phyloP scores from a whole-genome alignment of 2,329 filamentous ascomycete species.

The Talaromyces islandicus region DNA sequence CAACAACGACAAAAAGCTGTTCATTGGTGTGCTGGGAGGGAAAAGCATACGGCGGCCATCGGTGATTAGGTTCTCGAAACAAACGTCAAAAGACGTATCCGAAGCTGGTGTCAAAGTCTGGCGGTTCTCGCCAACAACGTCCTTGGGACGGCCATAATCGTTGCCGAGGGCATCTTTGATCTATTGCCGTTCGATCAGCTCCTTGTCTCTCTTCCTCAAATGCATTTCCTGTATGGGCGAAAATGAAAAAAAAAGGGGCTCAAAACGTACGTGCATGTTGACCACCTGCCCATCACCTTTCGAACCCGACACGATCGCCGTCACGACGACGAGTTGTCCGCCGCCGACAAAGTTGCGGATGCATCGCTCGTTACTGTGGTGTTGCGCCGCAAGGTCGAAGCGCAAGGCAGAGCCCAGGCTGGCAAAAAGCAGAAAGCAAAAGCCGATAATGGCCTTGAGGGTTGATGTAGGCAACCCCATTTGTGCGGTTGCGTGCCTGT shows the following conservation, averaged over 20 bases:
- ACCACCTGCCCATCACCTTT: constrained; percentile 88
- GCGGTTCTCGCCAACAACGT: constrained; percentile 84
- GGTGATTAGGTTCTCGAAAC: constrained; percentile 76
- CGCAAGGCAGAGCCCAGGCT: constrained; percentile 63
- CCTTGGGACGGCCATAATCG: constrained; percentile 86
- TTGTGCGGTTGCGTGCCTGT: constrained; percentile 13
- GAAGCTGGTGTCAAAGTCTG: constrained; percentile 90
- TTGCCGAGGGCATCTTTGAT: constrained; percentile 94
- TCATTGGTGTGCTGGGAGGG: not conserved
- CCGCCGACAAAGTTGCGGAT: constrained; percentile 91
- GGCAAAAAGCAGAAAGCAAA: constrained; percentile 28
- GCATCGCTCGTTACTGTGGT: constrained; percentile 69
- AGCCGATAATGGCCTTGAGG: constrained; percentile 24
- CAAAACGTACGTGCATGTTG: constrained; percentile 76
- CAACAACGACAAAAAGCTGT: not conserved
- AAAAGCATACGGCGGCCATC: constrained; percentile 52
- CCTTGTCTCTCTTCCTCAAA: not conserved
- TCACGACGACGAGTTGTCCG: constrained; percentile 93
- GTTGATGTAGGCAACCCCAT: constrained; percentile 21
- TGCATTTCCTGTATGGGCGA: not conserved
- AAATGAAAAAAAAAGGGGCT: not conserved
- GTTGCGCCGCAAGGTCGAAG: constrained; percentile 78
- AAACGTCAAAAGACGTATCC: constrained; percentile 91
- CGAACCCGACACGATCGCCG: constrained; percentile 75
- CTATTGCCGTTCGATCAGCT: constrained; percentile 41